Percentiles rank a stretch among this genome's conserved stretches.
Conservation (phyloP, 73 alveolate species). For the Diophrys appendiculata region DNA sequence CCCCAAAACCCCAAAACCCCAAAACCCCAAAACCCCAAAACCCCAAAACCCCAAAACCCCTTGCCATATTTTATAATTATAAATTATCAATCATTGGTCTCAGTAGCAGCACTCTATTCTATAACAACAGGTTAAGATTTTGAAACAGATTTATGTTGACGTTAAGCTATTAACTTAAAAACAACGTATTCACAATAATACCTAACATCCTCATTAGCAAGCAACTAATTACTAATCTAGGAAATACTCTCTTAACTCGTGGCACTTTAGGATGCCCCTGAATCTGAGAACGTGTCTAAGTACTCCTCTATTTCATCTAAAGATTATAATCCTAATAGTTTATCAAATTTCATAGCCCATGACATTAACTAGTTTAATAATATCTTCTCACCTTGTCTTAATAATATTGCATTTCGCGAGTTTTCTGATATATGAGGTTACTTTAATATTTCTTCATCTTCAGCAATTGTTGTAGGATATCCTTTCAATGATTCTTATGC, state of each 20-base stretch:
- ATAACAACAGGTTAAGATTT: too few relatives aligned
- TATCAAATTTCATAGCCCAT: background rate
- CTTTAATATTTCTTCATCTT: constrained; percentile 41
- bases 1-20: too few relatives aligned
- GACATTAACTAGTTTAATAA: background rate
- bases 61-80: too few relatives aligned
- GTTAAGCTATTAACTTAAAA: too few relatives aligned
- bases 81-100: too few relatives aligned
- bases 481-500: constrained; percentile 41
- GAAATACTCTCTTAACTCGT: background rate
- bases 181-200: background rate
- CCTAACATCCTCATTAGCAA: background rate
- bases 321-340: background rate
- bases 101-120: too few relatives aligned
- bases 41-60: too few relatives aligned
- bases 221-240: background rate
- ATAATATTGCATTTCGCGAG: constrained; percentile 55
- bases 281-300: background rate
- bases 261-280: background rate
- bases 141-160: too few relatives aligned
- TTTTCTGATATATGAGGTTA: constrained; percentile 41
- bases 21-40: too few relatives aligned
- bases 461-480: constrained; percentile 56
- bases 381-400: constrained; percentile 60
- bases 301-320: background rate